Conservation (phyloP, 805 yeast genomes). For the Candida golubevii region DNA sequence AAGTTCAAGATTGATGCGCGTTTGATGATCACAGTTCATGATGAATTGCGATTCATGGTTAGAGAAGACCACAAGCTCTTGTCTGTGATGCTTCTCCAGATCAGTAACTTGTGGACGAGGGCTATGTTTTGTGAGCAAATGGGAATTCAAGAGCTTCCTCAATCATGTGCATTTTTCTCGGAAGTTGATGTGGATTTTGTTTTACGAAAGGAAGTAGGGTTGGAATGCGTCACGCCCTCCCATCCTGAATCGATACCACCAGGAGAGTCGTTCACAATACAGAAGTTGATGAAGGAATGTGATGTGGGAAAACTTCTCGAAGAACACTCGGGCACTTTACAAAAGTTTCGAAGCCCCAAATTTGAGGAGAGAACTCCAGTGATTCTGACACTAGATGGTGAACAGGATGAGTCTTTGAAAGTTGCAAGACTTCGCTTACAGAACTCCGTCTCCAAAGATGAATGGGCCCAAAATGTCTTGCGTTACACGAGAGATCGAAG, state of each 20-base stretch:
- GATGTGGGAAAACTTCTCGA: conserved; percentile 10
- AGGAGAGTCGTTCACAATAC: conserved; percentile 74
- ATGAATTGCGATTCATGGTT: conserved; percentile 81
- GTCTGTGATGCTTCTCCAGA: conserved; percentile 79
- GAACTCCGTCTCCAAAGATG: conserved; percentile 21
- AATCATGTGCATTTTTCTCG: conserved; percentile 91
- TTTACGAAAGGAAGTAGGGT: conserved; percentile 85
- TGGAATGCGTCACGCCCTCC: conserved; percentile 90
- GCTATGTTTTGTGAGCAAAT: conserved; percentile 91
- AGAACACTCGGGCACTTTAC: conserved; percentile 8
- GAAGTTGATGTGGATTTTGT: conserved; percentile 89
- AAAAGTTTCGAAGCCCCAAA: conserved; percentile 9
- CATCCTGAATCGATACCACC: conserved; percentile 59
- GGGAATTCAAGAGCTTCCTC: conserved; percentile 87
- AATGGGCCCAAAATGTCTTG: conserved; percentile 20
- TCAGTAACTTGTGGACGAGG: conserved; percentile 92
- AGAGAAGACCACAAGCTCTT: conserved; percentile 69
- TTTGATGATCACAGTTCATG: conserved; percentile 85
- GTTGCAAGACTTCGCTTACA: conserved; percentile 27
- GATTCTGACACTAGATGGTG: conserved; percentile 15
- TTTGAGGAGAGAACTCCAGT: conserved; percentile 15
- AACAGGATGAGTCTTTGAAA: conserved; percentile 14
- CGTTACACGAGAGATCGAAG: conserved; percentile 4
- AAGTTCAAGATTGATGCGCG: conserved; percentile 70
- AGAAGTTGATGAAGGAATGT: conserved; percentile 40